Conservation (phyloP, 202 grass and related monocot species). For the Panicum hallii region DNA sequence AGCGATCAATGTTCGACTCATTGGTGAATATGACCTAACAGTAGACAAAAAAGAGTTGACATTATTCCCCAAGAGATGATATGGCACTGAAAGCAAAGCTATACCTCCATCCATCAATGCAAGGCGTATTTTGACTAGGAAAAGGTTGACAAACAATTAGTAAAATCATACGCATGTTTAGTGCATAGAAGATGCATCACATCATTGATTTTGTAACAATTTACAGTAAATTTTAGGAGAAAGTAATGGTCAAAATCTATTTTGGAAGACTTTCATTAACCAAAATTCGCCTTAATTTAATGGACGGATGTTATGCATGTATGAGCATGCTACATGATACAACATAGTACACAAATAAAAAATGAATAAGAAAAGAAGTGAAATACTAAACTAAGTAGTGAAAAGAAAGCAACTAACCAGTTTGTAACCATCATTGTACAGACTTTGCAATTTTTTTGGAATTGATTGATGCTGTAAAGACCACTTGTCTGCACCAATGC, state of each 20-base stretch:
- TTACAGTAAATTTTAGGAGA: too few species aligned
- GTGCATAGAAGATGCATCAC: too few species aligned
- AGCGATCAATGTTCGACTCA: conserved; percentile 88
- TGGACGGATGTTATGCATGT: neutral
- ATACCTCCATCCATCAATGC: neutral
- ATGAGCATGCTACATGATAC: neutral
- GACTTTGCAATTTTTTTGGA: conserved; percentile 70
- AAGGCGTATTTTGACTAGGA: too few species aligned
- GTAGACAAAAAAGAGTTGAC: neutral
- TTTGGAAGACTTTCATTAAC: too few species aligned
- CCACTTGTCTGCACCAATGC: conserved; percentile 83
- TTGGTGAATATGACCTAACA: conserved; percentile 97
- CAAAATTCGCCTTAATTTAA: too few species aligned
- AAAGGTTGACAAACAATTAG: too few species aligned
- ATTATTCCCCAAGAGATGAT: conserved; percentile 19
- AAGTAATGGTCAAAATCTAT: too few species aligned
- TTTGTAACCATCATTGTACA: conserved; percentile 77
- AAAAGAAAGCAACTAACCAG: conserved; percentile 68
- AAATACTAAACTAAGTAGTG: conserved; percentile 14
- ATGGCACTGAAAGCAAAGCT: conserved; percentile 5
- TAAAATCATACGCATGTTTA: too few species aligned
- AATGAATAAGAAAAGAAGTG: neutral
- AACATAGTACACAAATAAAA: neutral
- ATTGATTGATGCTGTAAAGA: conserved; percentile 76
- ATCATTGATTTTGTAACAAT: too few species aligned